Base-by-base conservation (phyloP, 345 rosid genomes). In the Triadica sebifera region DNA sequence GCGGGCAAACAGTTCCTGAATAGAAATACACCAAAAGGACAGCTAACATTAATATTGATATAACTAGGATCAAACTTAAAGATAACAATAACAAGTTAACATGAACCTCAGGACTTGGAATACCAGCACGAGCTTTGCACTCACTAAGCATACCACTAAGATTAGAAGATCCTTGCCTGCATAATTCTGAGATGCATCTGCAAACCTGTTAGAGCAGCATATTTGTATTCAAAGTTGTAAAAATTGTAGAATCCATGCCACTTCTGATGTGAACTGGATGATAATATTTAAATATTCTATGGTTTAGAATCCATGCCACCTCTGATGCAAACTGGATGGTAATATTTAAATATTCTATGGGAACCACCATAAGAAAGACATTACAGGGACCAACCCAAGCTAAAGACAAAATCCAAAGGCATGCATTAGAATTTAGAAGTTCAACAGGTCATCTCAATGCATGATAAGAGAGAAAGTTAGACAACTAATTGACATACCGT, bases 161-260 rank as follows among this genome's bases (percentile, higher is more conserved):
- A 81, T 82, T 70, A 68, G 89, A 84, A 77, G 84, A 81, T 86
- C 90, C 84, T 74, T 85, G 89, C 74, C 88, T 87, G 73, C 86
- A 90, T 75, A 94, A 77, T 85, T 94, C 98, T 60, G 97, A 85
- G 73, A 94, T 94, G 84, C 98, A 94, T 88, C 98, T 84, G 83
- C 98, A 94, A 73, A 94, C 93, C 98, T 94, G 86, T 74, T 53
- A 79, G 39, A 74, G 80, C 69, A 82, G 70, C 76, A 74, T 73
- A 74, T 38, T 76, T 45, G 75, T 34, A 66, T 68, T 24, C 45
- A 77, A 41, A 68, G 58, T 57, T 52, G 52, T 45, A 67, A 61
- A 25, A 16, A 67, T 25, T 20, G 29, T 17, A 57, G 70, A 41
- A 52, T 46, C 67, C 70, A 68, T 10, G 41, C 15, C 50, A 73